A percentile compares a stretch with the other conserved stretches of the same genome.
phyloP scores from a whole-genome alignment of 1,284 basidiomycete species.

The Rhodotorula sp. region DNA sequence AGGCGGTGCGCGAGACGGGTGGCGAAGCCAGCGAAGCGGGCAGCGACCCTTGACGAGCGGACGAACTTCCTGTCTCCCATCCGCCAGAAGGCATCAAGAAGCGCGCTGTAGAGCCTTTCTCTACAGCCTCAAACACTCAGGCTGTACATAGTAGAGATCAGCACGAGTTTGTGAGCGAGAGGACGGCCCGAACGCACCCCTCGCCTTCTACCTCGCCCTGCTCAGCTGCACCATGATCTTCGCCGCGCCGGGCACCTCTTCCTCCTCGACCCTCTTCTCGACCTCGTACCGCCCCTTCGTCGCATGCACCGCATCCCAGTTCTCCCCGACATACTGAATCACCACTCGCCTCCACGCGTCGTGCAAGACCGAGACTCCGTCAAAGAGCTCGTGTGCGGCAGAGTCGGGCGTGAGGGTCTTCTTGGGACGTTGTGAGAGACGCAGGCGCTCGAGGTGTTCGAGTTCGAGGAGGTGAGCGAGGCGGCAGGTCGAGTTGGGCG shows the following conservation, averaged over 20 bases:
- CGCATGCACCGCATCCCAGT: constrained; percentile 1
- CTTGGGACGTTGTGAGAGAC: neutral
- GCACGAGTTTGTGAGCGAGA: too few species aligned
- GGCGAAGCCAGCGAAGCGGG: too few species aligned
- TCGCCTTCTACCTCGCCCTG: neutral
- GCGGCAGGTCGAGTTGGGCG: constrained; percentile 8
- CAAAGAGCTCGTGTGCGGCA: neutral
- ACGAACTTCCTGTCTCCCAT: too few species aligned
- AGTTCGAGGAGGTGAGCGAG: constrained; percentile 13
- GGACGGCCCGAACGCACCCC: too few species aligned
- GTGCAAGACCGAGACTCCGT: neutral
- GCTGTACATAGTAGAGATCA: too few species aligned
- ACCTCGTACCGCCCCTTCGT: neutral
- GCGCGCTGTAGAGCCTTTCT: too few species aligned
- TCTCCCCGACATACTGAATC: neutral
- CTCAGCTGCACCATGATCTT: neutral
- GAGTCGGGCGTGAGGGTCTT: neutral
- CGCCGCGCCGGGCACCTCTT: neutral
- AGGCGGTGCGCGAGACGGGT: too few species aligned
- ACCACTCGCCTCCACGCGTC: neutral
- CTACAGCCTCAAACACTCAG: too few species aligned
- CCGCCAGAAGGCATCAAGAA: too few species aligned
- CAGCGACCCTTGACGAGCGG: too few species aligned
- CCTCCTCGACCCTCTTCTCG: neutral
- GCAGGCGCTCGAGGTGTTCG: neutral